phyloP scores from a whole-genome alignment of 1,284 basidiomycete genomes.

The Leccinum colubrinum region DNA sequence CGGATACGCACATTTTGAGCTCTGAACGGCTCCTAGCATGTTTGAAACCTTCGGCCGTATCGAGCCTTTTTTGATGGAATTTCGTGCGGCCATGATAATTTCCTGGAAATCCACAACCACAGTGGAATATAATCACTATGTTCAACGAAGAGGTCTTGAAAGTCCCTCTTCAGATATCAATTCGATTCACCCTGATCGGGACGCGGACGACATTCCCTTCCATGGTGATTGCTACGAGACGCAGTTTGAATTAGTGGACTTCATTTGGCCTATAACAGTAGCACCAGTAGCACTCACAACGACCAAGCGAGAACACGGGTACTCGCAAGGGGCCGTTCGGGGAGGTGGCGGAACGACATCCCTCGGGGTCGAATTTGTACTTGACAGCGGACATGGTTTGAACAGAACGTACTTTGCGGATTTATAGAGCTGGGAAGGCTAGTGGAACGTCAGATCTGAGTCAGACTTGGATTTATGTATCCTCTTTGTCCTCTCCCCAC shows the following conservation, averaged over 20 bases:
- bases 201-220: constrained; percentile 51
- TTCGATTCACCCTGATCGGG: constrained; percentile 39
- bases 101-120: constrained; percentile 23
- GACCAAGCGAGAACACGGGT: constrained; percentile 76
- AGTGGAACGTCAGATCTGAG: not conserved
- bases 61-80: constrained; percentile 52
- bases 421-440: not conserved
- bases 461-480: not conserved
- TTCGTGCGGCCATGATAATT: constrained; percentile 46
- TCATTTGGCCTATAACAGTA: not conserved
- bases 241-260: not conserved
- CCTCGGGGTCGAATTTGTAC: constrained; percentile 50
- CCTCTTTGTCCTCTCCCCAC: no score
- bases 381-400: constrained; percentile 24
- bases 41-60: constrained; percentile 55
- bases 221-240: constrained; percentile 37
- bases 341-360: constrained; percentile 72
- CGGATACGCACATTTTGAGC: constrained; percentile 38
- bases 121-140: not conserved
- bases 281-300: constrained; percentile 50
- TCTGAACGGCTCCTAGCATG: constrained; percentile 52
- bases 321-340: constrained; percentile 67
- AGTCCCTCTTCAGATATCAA: not conserved
- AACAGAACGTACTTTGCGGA: not conserved
- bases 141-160: not conserved